phyloP scores from a whole-genome alignment of 345 rosid genomes.

The Erysimum cheiranthoides region DNA sequence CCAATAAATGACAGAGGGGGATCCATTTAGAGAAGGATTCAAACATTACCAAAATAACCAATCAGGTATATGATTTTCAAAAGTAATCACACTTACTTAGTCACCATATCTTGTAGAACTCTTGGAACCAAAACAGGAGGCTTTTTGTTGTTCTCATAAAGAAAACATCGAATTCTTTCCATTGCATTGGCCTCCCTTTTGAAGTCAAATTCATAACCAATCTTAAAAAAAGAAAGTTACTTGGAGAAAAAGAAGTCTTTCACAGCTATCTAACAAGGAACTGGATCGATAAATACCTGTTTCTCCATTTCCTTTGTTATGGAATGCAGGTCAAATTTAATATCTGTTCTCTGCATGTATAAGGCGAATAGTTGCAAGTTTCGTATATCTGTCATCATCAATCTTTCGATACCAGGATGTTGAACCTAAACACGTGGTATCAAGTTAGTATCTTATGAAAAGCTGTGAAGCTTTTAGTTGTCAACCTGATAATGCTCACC shows the following conservation, averaged over 20 bases:
- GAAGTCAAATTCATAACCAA: constrained; percentile 96
- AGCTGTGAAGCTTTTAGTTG: constrained; percentile 23
- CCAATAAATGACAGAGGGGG: background rate
- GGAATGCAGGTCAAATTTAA: constrained; percentile 84
- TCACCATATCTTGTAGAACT: constrained; percentile 63
- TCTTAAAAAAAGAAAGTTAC: constrained; percentile 54
- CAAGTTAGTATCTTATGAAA: constrained; percentile 37
- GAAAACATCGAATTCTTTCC: constrained; percentile 76
- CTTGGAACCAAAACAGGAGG: constrained; percentile 84
- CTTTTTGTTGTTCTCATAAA: constrained; percentile 73
- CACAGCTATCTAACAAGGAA: constrained; percentile 10
- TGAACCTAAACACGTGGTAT: constrained; percentile 66
- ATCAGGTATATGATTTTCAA: background rate
- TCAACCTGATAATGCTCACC: constrained; percentile 56
- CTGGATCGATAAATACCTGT: constrained; percentile 60
- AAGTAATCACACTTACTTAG: constrained; percentile 59
- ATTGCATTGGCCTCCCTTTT: constrained; percentile 82
- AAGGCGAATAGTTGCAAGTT: constrained; percentile 92
- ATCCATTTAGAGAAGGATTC: background rate
- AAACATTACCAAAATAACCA: background rate
- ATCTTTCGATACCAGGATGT: constrained; percentile 86
- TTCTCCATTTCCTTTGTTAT: constrained; percentile 92
- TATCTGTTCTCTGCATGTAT: constrained; percentile 88
- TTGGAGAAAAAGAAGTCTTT: constrained; percentile 12
- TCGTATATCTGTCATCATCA: constrained; percentile 96